Evolutionary conservation across 1,284 basidiomycete species (phyloP).

Genomic region (Peniophora sp.): DNA sequence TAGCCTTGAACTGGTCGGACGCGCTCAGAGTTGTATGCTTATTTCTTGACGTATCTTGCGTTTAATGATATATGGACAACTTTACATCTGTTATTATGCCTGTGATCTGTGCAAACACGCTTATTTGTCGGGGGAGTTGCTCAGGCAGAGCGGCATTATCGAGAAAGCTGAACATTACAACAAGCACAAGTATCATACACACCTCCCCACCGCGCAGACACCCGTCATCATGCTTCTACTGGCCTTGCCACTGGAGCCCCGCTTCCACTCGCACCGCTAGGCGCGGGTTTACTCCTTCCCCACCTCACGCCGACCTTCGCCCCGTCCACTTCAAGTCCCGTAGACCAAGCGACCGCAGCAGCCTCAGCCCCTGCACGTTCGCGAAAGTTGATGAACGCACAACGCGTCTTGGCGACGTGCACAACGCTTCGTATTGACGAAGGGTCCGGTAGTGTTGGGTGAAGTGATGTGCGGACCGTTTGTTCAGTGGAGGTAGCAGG

Average conservation of each 20-base stretch:
- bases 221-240: neutral
- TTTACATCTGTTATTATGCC: too few species aligned
- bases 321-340: constrained; percentile 80
- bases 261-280: neutral
- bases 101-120: too few species aligned
- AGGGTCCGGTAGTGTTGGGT: constrained; percentile 64
- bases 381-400: constrained; percentile 94
- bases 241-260: neutral
- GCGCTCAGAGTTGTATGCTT: too few species aligned
- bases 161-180: too few species aligned
- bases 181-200: too few species aligned
- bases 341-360: constrained; percentile 81
- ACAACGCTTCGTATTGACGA: constrained; percentile 77
- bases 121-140: too few species aligned
- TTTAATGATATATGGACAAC: too few species aligned
- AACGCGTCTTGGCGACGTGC: constrained; percentile 78
- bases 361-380: constrained; percentile 75
- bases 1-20: too few species aligned
- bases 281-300: constrained; percentile 59
- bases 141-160: too few species aligned
- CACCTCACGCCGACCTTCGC: constrained; percentile 77
- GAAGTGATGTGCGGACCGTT: constrained; percentile 70
- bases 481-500: constrained; percentile 69
- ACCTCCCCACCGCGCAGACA: too few species aligned
- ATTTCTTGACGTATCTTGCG: too few species aligned